Conservation (phyloP, 805 yeast genomes). For the Ogataea thermomethanolica region DNA sequence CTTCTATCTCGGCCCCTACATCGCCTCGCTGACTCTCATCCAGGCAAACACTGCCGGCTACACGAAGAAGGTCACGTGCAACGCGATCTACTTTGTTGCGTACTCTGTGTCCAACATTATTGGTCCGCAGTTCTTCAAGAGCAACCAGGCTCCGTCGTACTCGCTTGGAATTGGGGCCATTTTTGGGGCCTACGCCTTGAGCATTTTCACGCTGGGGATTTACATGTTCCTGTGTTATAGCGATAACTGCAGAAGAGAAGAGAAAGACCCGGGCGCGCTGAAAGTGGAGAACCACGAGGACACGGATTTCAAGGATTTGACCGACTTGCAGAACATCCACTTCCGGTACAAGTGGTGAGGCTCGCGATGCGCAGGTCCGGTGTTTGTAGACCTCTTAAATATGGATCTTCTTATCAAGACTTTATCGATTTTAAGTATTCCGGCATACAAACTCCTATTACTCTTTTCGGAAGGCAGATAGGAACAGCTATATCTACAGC, state of each 20-base stretch:
- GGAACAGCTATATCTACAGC: background rate
- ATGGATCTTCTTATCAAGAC: constrained; percentile 3
- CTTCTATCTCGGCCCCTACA: constrained; percentile 28
- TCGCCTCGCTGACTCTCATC: constrained; percentile 32
- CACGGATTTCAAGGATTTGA: constrained; percentile 49
- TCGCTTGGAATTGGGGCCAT: constrained; percentile 47
- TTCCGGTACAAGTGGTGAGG: constrained; percentile 43
- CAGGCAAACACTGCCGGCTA: constrained; percentile 64
- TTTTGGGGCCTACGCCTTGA: constrained; percentile 33
- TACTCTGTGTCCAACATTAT: constrained; percentile 67
- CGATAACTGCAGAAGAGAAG: constrained; percentile 23
- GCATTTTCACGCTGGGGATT: constrained; percentile 28
- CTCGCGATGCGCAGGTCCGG: background rate
- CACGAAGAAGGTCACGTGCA: constrained; percentile 64
- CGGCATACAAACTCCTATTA: constrained; percentile 6
- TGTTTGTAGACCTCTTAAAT: constrained; percentile 2
- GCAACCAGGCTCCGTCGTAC: constrained; percentile 57
- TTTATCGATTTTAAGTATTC: constrained; percentile 38
- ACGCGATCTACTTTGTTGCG: constrained; percentile 57
- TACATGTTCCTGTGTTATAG: constrained; percentile 27
- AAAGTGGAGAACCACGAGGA: constrained; percentile 31
- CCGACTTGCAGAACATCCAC: constrained; percentile 49
- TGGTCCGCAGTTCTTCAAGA: constrained; percentile 70
- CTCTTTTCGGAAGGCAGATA: constrained; percentile 7
- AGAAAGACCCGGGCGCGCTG: constrained; percentile 23